Conservation (phyloP, 208 protist genomes). For the Leishmania amazonensis region DNA sequence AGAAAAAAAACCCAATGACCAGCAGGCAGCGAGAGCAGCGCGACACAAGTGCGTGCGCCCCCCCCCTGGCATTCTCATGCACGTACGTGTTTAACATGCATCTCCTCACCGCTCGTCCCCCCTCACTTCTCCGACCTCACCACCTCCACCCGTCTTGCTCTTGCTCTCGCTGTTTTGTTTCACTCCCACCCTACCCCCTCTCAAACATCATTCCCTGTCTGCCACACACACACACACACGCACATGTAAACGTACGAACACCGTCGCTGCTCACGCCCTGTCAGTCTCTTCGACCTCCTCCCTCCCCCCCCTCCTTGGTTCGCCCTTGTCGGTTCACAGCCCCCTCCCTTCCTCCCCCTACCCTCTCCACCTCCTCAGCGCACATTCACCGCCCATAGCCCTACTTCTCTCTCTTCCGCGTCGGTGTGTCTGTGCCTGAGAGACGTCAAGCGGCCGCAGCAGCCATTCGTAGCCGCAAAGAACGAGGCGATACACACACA, state of each 20-base stretch:
- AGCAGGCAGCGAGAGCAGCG: background rate
- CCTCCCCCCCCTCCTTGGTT: background rate
- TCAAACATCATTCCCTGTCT: background rate
- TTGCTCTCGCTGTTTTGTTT: background rate
- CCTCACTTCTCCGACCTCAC: background rate
- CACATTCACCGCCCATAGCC: background rate
- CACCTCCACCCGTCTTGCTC: background rate
- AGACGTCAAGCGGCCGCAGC: background rate
- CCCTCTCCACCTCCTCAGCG: background rate
- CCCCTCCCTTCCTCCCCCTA: background rate
- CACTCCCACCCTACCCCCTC: background rate
- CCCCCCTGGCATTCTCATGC: background rate
- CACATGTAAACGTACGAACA: background rate
- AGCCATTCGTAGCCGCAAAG: background rate
- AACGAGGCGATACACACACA: background rate
- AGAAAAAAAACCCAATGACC: background rate
- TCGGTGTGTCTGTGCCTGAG: background rate
- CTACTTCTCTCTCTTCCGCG: background rate
- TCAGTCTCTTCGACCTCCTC: background rate
- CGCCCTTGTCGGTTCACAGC: background rate
- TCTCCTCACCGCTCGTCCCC: constrained; percentile 8
- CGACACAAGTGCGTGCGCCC: background rate
- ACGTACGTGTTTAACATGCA: background rate
- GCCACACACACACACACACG: background rate
- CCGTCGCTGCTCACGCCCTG: background rate